Conservation (phyloP, 371 early-diverging fungal genomes). For the Circinella umbellata region DNA sequence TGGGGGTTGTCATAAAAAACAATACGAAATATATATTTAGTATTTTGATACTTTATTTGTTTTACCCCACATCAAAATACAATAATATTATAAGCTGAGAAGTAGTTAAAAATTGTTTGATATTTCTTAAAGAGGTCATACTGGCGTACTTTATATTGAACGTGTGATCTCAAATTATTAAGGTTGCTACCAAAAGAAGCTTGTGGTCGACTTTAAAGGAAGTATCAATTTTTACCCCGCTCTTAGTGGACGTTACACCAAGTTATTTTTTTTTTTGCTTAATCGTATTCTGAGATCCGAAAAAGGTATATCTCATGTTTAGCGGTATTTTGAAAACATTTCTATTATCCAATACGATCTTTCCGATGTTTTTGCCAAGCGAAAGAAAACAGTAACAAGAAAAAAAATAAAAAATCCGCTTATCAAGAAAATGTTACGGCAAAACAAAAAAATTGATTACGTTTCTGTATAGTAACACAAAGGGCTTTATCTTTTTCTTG, state of each 20-base stretch:
- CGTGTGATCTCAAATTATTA: conserved; percentile 2
- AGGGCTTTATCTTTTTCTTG: no score
- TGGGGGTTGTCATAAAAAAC: no score
- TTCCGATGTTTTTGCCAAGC: conserved; percentile 2
- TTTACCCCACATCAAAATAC: not conserved
- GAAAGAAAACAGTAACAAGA: not conserved
- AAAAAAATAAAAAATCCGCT: not conserved
- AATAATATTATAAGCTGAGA: no score
- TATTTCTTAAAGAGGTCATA: conserved; percentile 8
- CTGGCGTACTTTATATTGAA: not conserved
- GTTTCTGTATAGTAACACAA: no score
- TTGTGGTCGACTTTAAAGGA: not conserved
- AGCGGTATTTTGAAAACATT: not conserved
- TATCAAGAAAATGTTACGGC: not conserved
- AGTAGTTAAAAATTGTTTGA: not conserved
- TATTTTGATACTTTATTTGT: not conserved
- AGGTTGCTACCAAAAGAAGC: conserved; percentile 3
- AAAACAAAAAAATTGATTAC: no score
- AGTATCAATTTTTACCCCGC: not conserved
- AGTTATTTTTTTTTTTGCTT: not conserved
- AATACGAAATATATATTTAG: no score
- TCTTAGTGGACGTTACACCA: not conserved
- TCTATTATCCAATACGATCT: not conserved
- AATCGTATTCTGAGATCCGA: not conserved
- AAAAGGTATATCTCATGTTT: conserved; percentile 5